phyloP scores from a whole-genome alignment of 768 basidiomycete species.

The Termitomyces sp. region DNA sequence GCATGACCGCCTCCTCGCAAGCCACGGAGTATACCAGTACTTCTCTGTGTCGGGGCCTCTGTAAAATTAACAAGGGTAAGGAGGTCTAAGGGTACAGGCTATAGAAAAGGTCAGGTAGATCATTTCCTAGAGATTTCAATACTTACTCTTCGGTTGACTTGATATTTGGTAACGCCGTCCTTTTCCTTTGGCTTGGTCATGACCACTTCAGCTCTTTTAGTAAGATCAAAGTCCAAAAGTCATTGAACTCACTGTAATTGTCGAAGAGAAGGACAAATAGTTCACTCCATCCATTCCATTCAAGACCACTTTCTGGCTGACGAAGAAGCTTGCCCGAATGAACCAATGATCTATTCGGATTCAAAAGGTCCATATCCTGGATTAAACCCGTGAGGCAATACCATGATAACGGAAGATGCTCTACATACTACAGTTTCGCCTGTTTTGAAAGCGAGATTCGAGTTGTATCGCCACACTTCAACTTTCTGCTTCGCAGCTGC shows the following conservation, averaged over 20 bases:
- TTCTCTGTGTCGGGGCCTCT: conserved; percentile 72
- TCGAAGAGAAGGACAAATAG: conserved; percentile 90
- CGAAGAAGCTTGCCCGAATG: conserved; percentile 79
- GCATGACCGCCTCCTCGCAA: conserved; percentile 38
- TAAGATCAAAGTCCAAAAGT: background rate
- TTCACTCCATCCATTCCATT: conserved; percentile 89
- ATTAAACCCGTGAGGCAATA: background rate
- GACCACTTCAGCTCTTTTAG: conserved; percentile 54
- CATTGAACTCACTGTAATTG: conserved; percentile 67
- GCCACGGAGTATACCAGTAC: conserved; percentile 65
- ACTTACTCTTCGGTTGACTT: conserved; percentile 74
- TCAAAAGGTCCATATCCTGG: conserved; percentile 84
- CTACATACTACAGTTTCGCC: conserved; percentile 59
- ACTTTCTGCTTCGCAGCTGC: conserved; percentile 84
- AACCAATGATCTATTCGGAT: conserved; percentile 78
- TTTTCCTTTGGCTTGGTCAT: conserved; percentile 83
- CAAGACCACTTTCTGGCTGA: conserved; percentile 84
- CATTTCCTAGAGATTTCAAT: background rate
- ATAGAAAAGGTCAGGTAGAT: conserved; percentile 4
- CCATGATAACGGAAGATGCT: background rate
- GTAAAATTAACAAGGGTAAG: conserved; percentile 80
- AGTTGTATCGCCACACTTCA: conserved; percentile 81
- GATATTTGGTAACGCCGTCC: conserved; percentile 69
- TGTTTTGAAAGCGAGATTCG: conserved; percentile 71
- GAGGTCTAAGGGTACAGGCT: conserved; percentile 93